phyloP scores from a whole-genome alignment of 192 early-diverging fungal species.

The Entomortierella beljakovae region DNA sequence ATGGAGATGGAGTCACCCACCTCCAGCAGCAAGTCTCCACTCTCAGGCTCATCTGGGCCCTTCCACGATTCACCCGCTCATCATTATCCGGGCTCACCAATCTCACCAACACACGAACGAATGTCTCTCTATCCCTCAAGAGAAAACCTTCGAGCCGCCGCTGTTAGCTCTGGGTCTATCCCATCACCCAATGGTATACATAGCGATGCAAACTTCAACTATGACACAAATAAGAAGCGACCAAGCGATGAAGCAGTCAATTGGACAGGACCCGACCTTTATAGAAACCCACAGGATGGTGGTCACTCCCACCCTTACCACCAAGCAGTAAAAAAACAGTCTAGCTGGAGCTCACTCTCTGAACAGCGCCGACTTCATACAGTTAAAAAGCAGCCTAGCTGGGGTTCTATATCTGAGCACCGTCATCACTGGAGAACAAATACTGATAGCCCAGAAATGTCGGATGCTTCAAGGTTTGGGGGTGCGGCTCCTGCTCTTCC shows the following conservation, averaged over 20 bases:
- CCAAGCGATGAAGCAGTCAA: constrained; percentile 34
- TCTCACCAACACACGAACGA: constrained; percentile 41
- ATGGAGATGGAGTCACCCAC: constrained; percentile 25
- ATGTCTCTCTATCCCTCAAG: constrained; percentile 18
- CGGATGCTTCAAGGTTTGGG: constrained; percentile 13
- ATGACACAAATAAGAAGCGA: constrained; percentile 36
- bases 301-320: constrained; percentile 31
- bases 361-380: constrained; percentile 25
- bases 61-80: constrained; percentile 13
- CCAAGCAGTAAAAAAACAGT: constrained; percentile 34
- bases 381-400: constrained; percentile 36
- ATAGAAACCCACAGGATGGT: constrained; percentile 11
- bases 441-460: constrained; percentile 30
- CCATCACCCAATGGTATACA: constrained; percentile 13
- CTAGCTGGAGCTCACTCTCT: constrained; percentile 39
- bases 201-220: constrained; percentile 2
- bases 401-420: constrained; percentile 38
- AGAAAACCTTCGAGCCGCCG: constrained; percentile 6
- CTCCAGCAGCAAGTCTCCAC: constrained; percentile 14
- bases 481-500: constrained; percentile 10
- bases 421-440: constrained; percentile 22
- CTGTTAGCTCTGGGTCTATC: not conserved
- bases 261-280: constrained; percentile 23
- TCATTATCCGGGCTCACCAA: constrained; percentile 25
- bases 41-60: constrained; percentile 2